phyloP scores from a whole-genome alignment of 116 monocot species.

The Zostera marina region DNA sequence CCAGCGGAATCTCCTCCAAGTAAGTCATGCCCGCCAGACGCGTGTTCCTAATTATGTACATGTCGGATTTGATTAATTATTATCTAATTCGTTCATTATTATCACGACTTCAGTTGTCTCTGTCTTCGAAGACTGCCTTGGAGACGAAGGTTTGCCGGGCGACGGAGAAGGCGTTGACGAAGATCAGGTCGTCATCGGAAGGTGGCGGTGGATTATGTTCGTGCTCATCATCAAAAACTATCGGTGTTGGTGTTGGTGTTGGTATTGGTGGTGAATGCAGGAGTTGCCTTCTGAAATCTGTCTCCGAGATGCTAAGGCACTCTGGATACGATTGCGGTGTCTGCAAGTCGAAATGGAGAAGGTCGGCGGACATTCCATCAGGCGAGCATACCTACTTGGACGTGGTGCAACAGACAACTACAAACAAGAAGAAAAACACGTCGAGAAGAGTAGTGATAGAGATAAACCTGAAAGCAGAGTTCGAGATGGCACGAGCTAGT shows the following conservation, averaged over 20 bases:
- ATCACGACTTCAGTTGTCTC: conserved; percentile 20
- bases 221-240: conserved; percentile 17
- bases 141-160: conserved; percentile 32
- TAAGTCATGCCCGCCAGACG: conserved; percentile 1
- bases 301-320: conserved; percentile 23
- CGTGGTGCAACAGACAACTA: conserved; percentile 22
- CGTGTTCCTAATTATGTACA: background rate
- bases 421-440: conserved; percentile 11
- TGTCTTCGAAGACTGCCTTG: conserved; percentile 32
- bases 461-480: conserved; percentile 60
- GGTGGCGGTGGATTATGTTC: conserved; percentile 6
- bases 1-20: conserved; percentile 47
- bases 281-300: conserved; percentile 21
- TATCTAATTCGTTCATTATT: background rate
- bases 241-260: no score
- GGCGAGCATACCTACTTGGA: conserved; percentile 81
- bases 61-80: background rate
- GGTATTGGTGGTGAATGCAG: conserved; percentile 11
- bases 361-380: conserved; percentile 56
- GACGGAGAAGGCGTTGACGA: conserved; percentile 23
- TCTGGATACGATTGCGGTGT: conserved; percentile 58
- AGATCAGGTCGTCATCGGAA: conserved; percentile 5
- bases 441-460: conserved; percentile 47
- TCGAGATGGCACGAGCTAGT: conserved; percentile 68
- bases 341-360: conserved; percentile 74